Conservation (phyloP, 345 rosid species). For the Mallotus nudiflorus region DNA sequence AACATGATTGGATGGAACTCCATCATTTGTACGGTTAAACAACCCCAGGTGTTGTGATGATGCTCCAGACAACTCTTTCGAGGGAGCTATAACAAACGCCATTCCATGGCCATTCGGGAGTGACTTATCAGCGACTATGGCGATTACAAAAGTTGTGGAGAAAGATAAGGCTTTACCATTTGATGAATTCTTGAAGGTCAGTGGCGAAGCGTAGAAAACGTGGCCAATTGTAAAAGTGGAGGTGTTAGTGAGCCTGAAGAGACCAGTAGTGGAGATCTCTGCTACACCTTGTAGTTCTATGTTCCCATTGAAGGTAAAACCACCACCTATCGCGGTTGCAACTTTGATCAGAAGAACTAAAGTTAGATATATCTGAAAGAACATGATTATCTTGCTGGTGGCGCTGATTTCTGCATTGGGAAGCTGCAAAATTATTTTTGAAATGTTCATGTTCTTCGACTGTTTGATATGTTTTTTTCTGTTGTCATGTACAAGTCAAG, state of each 20-base stretch:
- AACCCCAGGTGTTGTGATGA: not conserved
- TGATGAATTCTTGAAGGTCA: constrained; percentile 8
- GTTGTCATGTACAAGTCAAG: too few relatives aligned
- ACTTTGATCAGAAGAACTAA: not conserved
- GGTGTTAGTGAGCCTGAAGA: constrained; percentile 8
- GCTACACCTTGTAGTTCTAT: not conserved
- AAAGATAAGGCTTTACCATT: not conserved
- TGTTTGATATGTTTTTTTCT: too few relatives aligned
- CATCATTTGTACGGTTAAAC: not conserved
- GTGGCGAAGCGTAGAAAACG: not conserved
- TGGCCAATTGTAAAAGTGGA: not conserved
- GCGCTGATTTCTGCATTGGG: not conserved
- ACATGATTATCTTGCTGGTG: not conserved
- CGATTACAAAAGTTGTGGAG: not conserved
- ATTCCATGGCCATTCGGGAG: not conserved
- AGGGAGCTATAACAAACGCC: constrained; percentile 1
- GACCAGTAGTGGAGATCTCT: not conserved
- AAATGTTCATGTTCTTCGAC: too few relatives aligned
- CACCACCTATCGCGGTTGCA: not conserved
- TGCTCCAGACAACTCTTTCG: not conserved
- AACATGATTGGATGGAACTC: not conserved
- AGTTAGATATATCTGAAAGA: not conserved
- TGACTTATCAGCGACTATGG: not conserved
- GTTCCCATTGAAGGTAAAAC: constrained; percentile 8
- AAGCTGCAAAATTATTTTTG: too few relatives aligned